Evolutionary conservation across 2,329 filamentous ascomycete species (phyloP), one percentile per base, ranked within the genome.

Genomic region (Hypoxylon sp.): DNA sequence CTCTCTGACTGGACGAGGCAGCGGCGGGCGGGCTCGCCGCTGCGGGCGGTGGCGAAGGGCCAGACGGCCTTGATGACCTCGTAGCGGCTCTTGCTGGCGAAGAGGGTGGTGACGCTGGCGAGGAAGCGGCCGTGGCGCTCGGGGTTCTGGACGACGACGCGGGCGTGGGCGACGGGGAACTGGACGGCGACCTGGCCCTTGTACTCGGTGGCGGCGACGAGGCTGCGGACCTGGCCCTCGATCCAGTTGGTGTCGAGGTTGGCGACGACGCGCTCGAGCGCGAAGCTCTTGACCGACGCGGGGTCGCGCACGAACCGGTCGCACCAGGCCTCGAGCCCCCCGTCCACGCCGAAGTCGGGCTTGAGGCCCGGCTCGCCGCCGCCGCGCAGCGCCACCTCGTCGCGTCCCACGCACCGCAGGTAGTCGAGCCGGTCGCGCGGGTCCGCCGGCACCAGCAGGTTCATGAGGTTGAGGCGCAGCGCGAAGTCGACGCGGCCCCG

Each of bases 1-100:
- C 83, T 81, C 69, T 86, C 82, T 55, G 76, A 81, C 69, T 83
- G 81, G n/a, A 85, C 81, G 2, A 76, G 74, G 62, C 77, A 83
- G 48, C 69, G 70, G 45, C 79, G 75, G 10, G 69, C 77, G n/a
- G 60, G 68, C 59, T 80, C 80, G 33, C 74, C 81, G 62, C 72
- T 78, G 66, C 69, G 74, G 3, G 75, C 73, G 60, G 80, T 81
- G 1, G 83, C 83, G 70, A 83, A 85, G 3, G 82, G 83, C 83
- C 83, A 86, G 1, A 85, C 77, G 1, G 78, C 76, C 67, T 83
- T 82, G 45, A 83, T 76, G 2, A 83, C 80, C 68, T 84, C 82
- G 62, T 84, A 85, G 60, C 77, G 80, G 67, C 78, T 79, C 68
- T 79, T 81, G 3, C 81, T 81, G 0, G 75, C 74, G 62, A 85